A percentile compares a stretch with the other conserved stretches of the same genome.
Conservation (phyloP, 768 basidiomycete species). For the Agaricus sinodeliciosus region DNA sequence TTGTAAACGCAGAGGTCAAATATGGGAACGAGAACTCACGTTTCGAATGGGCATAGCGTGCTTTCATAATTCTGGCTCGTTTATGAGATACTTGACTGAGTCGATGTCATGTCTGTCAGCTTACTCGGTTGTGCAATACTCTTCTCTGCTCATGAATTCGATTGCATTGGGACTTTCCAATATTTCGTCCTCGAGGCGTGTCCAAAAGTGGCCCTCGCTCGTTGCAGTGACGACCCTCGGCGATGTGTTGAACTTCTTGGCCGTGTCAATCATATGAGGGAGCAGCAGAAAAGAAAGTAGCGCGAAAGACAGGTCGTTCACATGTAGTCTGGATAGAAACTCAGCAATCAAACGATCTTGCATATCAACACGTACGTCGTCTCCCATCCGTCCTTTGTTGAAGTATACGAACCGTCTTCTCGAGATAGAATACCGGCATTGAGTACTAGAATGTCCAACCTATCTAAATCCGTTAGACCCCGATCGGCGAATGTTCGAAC, state of each 20-base stretch:
- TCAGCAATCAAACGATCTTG: neutral
- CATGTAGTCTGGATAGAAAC: conserved; percentile 31
- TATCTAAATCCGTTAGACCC: conserved; percentile 23
- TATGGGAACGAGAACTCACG: conserved; percentile 17
- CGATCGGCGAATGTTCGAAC: conserved; percentile 28
- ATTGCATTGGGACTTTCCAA: conserved; percentile 19
- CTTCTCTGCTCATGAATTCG: conserved; percentile 21
- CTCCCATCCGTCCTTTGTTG: conserved; percentile 38
- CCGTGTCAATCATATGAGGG: conserved; percentile 31
- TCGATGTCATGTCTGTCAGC: neutral
- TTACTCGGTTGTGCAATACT: conserved; percentile 18
- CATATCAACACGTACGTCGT: conserved; percentile 20
- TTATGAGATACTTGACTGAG: neutral
- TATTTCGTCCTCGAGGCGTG: conserved; percentile 16
- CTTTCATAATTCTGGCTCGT: neutral
- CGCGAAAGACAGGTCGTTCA: conserved; percentile 33
- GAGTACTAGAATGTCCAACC: conserved; percentile 38
- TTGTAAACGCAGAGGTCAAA: neutral
- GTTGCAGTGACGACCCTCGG: conserved; percentile 32
- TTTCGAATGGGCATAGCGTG: conserved; percentile 27
- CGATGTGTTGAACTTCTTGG: conserved; percentile 17
- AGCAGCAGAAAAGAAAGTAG: conserved; percentile 32
- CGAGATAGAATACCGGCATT: conserved; percentile 28
- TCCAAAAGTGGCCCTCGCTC: conserved; percentile 31
- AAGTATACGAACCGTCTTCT: conserved; percentile 17